Base-by-base conservation (phyloP, 2,329 filamentous ascomycete genomes). In the Fusarium beomiforme region DNA sequence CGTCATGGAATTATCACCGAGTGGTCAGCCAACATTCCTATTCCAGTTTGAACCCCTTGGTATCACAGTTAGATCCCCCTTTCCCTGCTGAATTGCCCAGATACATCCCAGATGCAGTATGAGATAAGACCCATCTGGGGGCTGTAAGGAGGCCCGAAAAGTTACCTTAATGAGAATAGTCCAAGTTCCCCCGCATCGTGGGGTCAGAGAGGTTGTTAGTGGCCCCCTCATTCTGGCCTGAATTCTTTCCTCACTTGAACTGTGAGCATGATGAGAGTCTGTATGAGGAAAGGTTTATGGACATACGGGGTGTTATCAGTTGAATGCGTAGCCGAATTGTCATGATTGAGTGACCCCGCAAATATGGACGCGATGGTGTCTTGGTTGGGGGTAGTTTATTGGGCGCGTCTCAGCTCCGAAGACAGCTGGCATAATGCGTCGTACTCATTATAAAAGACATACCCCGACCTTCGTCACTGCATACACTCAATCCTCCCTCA, bases 211-310 rank as follows among this genome's bases (percentile, higher is more conserved):
- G 44, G 29, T 9, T 17, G 51, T 43, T 62, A 24, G 44, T 23
- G 33, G 8, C 5, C 39, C 36, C 53, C 50, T 71, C 44, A 39
- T 31, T 43, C 19, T 69, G 69, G 68, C 42, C 69, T 21, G 24
- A 43, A 69, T 69, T 66, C 55, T 59, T 69, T 46, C 64, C 69
- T n/a, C 33, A 58, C 51, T 69, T 51, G 64, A 65, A 64, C 39
- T 44, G 37, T 44, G 5, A 13, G 23, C 51, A 41, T 65, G 17
- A 42, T 19, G 33, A 19, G 26, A 31, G 11, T n/a, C 26, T 24
- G n/a, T 21, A 36, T 24, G 31, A n/a, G 24, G 42, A 37, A 43
- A 43, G 11, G 16, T 7, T 31, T 47, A 29, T 11, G 53, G 17
- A 33, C 60, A 65, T 53, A 46, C 46, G 34, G 31, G 10, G 26